Percentiles rank a stretch among this genome's conserved stretches.
phyloP scores from a whole-genome alignment of 257 asterid species.

The Cruciata laevipes region DNA sequence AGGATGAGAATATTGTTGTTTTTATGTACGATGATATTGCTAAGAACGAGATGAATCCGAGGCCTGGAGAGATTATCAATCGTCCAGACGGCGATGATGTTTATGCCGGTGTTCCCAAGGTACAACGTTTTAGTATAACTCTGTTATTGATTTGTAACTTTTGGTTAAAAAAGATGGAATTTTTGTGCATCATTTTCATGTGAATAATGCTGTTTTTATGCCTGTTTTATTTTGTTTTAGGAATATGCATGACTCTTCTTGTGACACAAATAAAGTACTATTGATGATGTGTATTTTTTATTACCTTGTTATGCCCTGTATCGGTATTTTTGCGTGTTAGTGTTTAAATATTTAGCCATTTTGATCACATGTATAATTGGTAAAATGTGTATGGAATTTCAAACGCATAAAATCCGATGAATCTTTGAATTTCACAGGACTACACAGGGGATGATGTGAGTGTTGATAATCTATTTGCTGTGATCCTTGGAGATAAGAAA shows the following conservation, averaged over 20 bases:
- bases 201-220: neutral
- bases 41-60: constrained; percentile 50
- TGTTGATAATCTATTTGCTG: constrained; percentile 58
- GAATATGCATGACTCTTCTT: neutral
- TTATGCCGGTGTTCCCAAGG: constrained; percentile 90
- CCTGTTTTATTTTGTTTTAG: neutral
- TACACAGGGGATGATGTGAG: constrained; percentile 72
- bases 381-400: neutral
- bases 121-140: constrained; percentile 12
- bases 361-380: no score
- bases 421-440: constrained; percentile 36
- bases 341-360: no score
- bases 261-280: neutral
- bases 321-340: neutral
- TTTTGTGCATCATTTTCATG: neutral
- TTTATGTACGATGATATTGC: constrained; percentile 97
- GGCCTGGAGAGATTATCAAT: constrained; percentile 71
- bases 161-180: no score
- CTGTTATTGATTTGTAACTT: neutral
- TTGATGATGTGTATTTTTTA: no score
- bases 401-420: no score
- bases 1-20: constrained; percentile 75
- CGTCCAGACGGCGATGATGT: constrained; percentile 73
- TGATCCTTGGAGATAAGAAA: constrained; percentile 63
- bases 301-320: neutral